These are phyloP conservation scores for Eutrema salsugineum DNA, from an alignment of 441 rosid genomes.

Conservation along the genomic window DNA sequence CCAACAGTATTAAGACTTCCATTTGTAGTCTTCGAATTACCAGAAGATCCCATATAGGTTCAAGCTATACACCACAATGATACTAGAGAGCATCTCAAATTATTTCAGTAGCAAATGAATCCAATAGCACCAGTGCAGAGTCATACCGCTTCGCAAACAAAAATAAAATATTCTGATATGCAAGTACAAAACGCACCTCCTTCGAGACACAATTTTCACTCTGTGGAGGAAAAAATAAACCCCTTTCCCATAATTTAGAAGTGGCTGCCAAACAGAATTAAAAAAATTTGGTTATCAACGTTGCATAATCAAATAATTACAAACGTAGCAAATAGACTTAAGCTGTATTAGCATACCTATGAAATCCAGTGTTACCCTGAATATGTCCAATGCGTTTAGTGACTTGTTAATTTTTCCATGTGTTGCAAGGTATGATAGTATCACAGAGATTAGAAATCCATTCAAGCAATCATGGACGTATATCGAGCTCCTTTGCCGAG, in stretches of 20 bases:
- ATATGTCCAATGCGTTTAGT: constrained; percentile 71
- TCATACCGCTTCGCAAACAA: not conserved
- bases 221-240: constrained; percentile 61
- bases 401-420: constrained; percentile 54
- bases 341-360: constrained; percentile 49
- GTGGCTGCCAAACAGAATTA: constrained; percentile 47
- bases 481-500: constrained; percentile 78
- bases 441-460: constrained; percentile 70
- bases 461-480: constrained; percentile 74
- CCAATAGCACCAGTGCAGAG: not conserved
- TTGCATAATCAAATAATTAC: constrained; percentile 4
- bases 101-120: constrained; percentile 10
- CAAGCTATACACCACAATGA: not conserved
- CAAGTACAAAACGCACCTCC: constrained; percentile 55
- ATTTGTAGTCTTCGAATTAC: not conserved
- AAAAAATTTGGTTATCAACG: not conserved
- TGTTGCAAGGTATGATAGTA: constrained; percentile 65
- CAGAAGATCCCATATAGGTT: not conserved
- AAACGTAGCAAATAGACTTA: not conserved
- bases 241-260: constrained; percentile 72
- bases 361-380: constrained; percentile 69
- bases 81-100: not conserved
- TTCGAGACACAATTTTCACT: constrained; percentile 46
- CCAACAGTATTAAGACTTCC: not conserved
- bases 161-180: not conserved